Conservation (phyloP, 2,329 filamentous ascomycete species). For the Graphilbum ipis-grandicollis region DNA sequence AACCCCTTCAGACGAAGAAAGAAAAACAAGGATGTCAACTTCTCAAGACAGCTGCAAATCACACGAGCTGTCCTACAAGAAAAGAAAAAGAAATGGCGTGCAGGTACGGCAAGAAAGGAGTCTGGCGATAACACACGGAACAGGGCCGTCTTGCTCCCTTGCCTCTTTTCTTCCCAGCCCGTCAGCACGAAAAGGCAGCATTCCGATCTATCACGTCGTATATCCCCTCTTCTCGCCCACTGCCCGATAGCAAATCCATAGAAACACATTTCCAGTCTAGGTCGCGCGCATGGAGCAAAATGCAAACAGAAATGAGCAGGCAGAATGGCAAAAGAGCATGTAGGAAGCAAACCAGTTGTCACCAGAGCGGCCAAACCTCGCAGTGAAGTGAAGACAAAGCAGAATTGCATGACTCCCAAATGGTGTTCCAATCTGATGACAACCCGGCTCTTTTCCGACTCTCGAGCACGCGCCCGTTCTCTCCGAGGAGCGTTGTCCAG, state of each 20-base stretch:
- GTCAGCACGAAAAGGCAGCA: too few relatives aligned
- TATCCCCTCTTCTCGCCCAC: too few relatives aligned
- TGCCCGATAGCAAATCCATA: too few relatives aligned
- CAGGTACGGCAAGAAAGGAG: too few relatives aligned
- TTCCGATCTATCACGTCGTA: too few relatives aligned
- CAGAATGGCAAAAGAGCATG: not conserved
- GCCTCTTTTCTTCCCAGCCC: too few relatives aligned
- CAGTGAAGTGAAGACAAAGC: slow-evolving; percentile 4
- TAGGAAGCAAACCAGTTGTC: slow-evolving; percentile 1
- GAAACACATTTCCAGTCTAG: not conserved
- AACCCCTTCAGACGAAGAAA: too few relatives aligned
- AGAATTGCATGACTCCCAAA: slow-evolving; percentile 8
- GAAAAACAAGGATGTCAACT: not conserved
- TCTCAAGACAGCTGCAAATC: too few relatives aligned
- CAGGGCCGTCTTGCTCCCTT: too few relatives aligned
- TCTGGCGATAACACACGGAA: too few relatives aligned
- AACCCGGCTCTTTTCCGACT: slow-evolving; percentile 1
- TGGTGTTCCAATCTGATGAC: slow-evolving; percentile 11
- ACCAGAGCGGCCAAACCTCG: slow-evolving; percentile 8
- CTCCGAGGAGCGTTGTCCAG: not conserved
- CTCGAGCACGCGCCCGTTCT: not conserved
- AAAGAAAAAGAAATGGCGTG: too few relatives aligned
- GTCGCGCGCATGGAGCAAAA: not conserved
- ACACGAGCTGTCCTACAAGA: too few relatives aligned
- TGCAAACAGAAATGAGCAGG: not conserved